Base-by-base conservation (phyloP, 2,329 filamentous ascomycete genomes). In the Pseudogymnoascus sp. region DNA sequence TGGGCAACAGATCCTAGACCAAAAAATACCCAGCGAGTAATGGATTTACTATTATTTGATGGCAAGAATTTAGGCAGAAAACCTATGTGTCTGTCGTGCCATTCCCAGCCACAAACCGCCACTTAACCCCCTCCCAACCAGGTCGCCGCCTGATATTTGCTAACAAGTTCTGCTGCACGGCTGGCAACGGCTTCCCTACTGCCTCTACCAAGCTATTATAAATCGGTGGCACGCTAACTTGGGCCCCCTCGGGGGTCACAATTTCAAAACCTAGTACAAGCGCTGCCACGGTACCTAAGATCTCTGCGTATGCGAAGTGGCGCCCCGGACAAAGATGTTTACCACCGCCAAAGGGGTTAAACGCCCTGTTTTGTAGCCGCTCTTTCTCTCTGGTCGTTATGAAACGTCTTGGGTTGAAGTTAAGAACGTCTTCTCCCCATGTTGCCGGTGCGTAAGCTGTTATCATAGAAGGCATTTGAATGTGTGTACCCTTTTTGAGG, bases 381-480 rank as follows among this genome's bases (percentile, higher is more conserved):
- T 62, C 64, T 62, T 63, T 63, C 59, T 67, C 68, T 5, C 62
- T 66, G 8, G 16, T 66, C 63, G 43, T 62, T 0, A 78, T 64
- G 67, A 81, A 82, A 8, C 78, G 76, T 5, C 66, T 42, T 0
- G 78, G 73, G 37, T 79, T 76, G 68, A 82, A 82, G 1, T 64
- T 60, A 1, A 66, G 65, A 1, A 72, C 77, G 38, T 80, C 75
- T 1, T 73, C 66, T 3, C 80, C 79, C 79, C 79, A 82, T 61
- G 80, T 75, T 0, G 70, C 66, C 6, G 68, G 61, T 18, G 78
- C 73, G 1, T 71, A 67, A 63, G 82, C 79, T 12, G 80, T 75
- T 3, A 79, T 73, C 8, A 75, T 75, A 11, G 76, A 76, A 0
- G 76, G 75, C 34, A 82, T 75, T 66, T 81, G 78, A 4, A 82